Conservation (phyloP, 2,329 filamentous ascomycete species). For the Capronia americana region DNA sequence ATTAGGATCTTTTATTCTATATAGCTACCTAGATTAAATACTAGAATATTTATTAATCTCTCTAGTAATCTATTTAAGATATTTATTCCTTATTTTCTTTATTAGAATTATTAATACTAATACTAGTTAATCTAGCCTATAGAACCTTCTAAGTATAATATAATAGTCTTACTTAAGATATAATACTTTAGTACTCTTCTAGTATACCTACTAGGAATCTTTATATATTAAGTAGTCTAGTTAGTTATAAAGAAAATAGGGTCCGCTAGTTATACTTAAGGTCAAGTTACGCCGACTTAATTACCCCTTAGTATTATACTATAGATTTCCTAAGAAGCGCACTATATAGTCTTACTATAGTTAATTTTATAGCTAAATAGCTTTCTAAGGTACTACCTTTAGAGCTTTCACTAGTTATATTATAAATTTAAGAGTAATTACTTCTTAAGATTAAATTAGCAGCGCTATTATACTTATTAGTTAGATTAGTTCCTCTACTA, state of each 20-base stretch:
- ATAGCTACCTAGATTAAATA: not conserved
- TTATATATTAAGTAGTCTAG: not conserved
- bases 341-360: not conserved
- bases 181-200: not conserved
- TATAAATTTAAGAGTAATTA: constrained; percentile 1
- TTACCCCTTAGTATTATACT: not conserved
- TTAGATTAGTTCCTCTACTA: not conserved
- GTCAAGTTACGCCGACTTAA: not conserved
- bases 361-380: not conserved
- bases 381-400: not conserved
- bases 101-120: not conserved
- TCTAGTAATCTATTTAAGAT: not conserved
- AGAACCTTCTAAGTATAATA: not conserved
- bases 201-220: constrained; percentile 6
- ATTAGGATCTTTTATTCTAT: not conserved
- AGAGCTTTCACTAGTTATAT: not conserved
- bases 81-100: not conserved
- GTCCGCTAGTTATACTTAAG: not conserved
- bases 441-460: not conserved
- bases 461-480: not conserved
- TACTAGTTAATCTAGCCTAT: no score
- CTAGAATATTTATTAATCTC: not conserved
- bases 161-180: constrained; percentile 4
- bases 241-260: constrained; percentile 1
- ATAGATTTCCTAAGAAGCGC: not conserved